Percentiles rank a stretch among this genome's conserved stretches.
Conservation (phyloP, 2,329 filamentous ascomycete genomes). For the Trichoderma simmonsii region DNA sequence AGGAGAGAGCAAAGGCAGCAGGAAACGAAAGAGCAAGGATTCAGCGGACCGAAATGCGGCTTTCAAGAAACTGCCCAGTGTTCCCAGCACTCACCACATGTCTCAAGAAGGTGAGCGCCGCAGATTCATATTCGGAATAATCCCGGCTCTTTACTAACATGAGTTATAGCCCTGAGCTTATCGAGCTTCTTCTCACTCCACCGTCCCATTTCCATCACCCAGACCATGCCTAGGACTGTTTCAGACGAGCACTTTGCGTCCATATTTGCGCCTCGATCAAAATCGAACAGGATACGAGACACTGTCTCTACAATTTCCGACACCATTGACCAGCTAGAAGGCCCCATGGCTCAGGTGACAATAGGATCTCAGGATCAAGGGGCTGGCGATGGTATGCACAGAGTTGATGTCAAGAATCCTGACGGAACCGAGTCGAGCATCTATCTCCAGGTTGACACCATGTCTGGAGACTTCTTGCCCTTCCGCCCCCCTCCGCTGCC, state of each 20-base stretch:
- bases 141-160: conserved; percentile 18
- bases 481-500: conserved; percentile 85
- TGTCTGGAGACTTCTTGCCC: conserved; percentile 69
- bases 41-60: conserved; percentile 42
- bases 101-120: conserved; percentile 59
- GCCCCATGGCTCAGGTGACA: conserved; percentile 53
- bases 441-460: conserved; percentile 64
- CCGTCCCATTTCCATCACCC: conserved; percentile 85
- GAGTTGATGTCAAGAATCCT: conserved; percentile 52
- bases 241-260: conserved; percentile 74
- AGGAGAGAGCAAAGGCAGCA: conserved; percentile 41
- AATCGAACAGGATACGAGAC: conserved; percentile 51
- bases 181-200: conserved; percentile 96
- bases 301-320: conserved; percentile 66
- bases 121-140: not conserved
- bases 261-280: conserved; percentile 67
- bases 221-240: conserved; percentile 70
- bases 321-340: conserved; percentile 58
- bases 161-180: conserved; percentile 69
- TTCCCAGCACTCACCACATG: conserved; percentile 72
- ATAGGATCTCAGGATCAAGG: conserved; percentile 43
- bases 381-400: conserved; percentile 46
- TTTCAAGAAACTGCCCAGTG: conserved; percentile 63
- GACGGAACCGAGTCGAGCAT: conserved; percentile 58
- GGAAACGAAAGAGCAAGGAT: conserved; percentile 58